Base-by-base conservation (phyloP, 805 yeast genomes). In the Citeromyces matritensis region DNA sequence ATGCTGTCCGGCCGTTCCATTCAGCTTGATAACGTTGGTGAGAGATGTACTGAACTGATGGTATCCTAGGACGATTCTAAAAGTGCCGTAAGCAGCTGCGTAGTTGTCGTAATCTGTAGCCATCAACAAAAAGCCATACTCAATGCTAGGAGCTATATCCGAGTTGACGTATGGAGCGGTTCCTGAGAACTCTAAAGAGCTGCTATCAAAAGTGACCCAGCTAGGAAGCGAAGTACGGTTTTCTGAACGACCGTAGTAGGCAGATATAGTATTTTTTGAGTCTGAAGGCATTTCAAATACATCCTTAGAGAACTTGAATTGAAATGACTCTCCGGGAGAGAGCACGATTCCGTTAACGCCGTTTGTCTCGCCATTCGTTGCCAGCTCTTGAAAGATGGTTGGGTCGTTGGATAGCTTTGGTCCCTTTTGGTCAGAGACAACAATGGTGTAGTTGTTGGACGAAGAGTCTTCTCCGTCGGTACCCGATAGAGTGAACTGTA, bases 181-280 rank as follows among this genome's bases (percentile, higher is more conserved):
- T 23, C 98, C 98, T 27, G 72, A 62, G 52, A 85, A 88, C 13
- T 80, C 66, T 39, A 83, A 57, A 25, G 62, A 59, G 33, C 58
- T 57, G 4, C 65, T 44, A 45, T 84, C 75, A 47, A 88, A 91
- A 33, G 56, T 53, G 32, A 84, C 58, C 97, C 98, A 91, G 46
- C 72, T 77, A 25, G 98, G 98, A 34, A 91, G 61, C 3, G 98
- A 88, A 1, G 94, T 69, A 47, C 86, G 70, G 49, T 82, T 84
- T 9, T 63, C 55, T n/a, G 86, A 72, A 39, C 79, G 67, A 13
- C 95, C 95, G 46, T 82, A 80, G 55, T 79, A 83, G 6, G 76
- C 74, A 11, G 66, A 60, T 23, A 79, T 69, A 2, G 59, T 45
- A 33, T 68, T 54, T 19, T 59, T 53, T 3, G 75, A 65, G 29